Evolutionary conservation across 805 yeast species (phyloP).

Genomic region (Saccharomycopsis fermentans): DNA sequence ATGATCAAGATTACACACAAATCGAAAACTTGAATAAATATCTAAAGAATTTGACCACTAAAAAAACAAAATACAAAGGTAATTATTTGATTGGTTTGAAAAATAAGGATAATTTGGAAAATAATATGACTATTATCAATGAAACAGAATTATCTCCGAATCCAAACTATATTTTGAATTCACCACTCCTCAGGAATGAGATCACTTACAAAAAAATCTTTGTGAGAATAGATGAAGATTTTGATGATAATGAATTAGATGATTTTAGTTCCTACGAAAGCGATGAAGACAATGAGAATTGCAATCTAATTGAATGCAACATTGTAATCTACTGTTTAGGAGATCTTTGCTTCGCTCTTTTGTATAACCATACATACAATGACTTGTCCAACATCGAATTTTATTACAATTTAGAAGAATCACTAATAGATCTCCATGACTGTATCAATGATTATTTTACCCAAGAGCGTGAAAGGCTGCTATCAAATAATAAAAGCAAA

Average conservation of each 20-base stretch:
- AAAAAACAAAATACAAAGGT: conserved; percentile 10
- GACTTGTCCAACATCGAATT: conserved; percentile 8
- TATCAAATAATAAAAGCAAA: neutral
- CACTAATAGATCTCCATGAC: conserved; percentile 14
- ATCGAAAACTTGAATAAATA: conserved; percentile 10
- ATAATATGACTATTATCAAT: neutral
- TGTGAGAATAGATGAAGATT: neutral
- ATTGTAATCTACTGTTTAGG: conserved; percentile 23
- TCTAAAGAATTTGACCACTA: conserved; percentile 7
- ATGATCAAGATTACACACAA: neutral
- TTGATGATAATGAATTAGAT: neutral
- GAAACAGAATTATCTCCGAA: conserved; percentile 11
- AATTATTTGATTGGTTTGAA: conserved; percentile 13
- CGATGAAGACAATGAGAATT: neutral
- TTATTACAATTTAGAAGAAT: conserved; percentile 17
- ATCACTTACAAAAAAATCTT: conserved; percentile 11
- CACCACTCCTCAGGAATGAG: conserved; percentile 10
- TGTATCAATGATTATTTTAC: conserved; percentile 12
- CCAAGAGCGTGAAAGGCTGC: neutral
- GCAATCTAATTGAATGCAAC: neutral
- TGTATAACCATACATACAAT: conserved; percentile 19
- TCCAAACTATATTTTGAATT: conserved; percentile 12
- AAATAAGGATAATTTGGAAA: neutral
- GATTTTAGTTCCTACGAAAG: neutral
- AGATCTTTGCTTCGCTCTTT: conserved; percentile 30